These are phyloP conservation scores for Fragosphaeria purpurea DNA, from an alignment of 2,329 filamentous ascomycete species.

Conservation along the genomic window DNA sequence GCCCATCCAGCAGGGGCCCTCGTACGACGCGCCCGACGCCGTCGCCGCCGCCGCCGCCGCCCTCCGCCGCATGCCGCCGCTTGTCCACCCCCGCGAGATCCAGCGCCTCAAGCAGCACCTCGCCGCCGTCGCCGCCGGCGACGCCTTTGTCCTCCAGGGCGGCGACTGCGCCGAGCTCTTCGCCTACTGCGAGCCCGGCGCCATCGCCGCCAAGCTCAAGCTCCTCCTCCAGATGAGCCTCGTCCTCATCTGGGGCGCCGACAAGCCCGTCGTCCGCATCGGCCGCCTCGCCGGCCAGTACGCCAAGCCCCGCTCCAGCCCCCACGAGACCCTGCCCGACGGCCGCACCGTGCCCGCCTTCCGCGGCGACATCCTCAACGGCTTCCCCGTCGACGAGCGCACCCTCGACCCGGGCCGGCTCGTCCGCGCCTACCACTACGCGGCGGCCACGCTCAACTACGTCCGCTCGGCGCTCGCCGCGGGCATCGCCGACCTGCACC, in stretches of 20 bases:
- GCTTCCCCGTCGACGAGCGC: constrained; percentile 65
- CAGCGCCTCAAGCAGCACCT: constrained; percentile 67
- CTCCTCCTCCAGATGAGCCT: constrained; percentile 94
- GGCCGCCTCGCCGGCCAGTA: constrained; percentile 96
- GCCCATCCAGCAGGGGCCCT: constrained; percentile 67
- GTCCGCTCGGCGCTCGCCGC: constrained; percentile 73
- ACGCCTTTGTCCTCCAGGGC: constrained; percentile 88
- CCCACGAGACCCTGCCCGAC: constrained; percentile 64
- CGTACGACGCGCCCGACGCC: constrained; percentile 53
- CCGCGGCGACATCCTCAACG: constrained; percentile 91
- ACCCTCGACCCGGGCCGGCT: constrained; percentile 74
- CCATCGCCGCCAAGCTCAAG: constrained; percentile 95
- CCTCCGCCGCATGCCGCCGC: constrained; percentile 60
- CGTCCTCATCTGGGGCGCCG: constrained; percentile 80
- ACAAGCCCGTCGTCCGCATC: constrained; percentile 80
- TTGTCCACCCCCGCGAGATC: constrained; percentile 75
- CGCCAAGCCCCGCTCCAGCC: constrained; percentile 85
- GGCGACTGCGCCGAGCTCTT: constrained; percentile 97
- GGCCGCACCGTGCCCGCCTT: constrained; percentile 81
- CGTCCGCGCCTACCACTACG: constrained; percentile 90
- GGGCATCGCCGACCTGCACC: constrained; percentile 87
- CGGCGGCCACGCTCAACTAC: constrained; percentile 89
- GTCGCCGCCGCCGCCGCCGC: constrained; percentile 52
- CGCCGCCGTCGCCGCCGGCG: constrained; percentile 77
- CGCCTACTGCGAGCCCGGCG: constrained; percentile 81